These are phyloP conservation scores for Vachellia collinsii DNA, from an alignment of 306 rosid species.

Conservation along the genomic window DNA sequence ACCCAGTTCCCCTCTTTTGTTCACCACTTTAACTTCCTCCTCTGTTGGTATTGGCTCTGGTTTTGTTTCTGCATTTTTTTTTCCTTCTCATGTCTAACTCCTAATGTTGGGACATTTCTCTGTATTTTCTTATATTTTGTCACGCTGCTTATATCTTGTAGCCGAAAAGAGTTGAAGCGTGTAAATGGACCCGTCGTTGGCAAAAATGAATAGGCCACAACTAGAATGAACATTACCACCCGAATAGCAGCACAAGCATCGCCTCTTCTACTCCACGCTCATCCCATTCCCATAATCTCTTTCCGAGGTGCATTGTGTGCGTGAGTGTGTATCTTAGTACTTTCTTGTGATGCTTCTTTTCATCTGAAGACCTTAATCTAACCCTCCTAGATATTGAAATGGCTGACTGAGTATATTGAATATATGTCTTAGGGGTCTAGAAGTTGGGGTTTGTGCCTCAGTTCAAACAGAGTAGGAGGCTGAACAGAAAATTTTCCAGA, in stretches of 20 bases:
- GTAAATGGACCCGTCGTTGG: constrained; percentile 4
- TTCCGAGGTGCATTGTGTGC: constrained; percentile 39
- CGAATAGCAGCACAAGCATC: constrained; percentile 32
- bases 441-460: constrained; percentile 16
- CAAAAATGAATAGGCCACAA: background rate
- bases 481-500: constrained; percentile 26
- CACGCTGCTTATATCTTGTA: background rate
- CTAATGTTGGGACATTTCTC: background rate
- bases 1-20: too few species aligned
- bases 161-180: background rate
- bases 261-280: constrained; percentile 44
- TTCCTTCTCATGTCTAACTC: too few species aligned
- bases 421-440: constrained; percentile 46
- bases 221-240: constrained; percentile 28
- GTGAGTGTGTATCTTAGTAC: too few species aligned
- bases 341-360: too few species aligned
- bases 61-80: too few species aligned
- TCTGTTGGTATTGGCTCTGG: too few species aligned
- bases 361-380: background rate
- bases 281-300: constrained; percentile 11
- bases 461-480: constrained; percentile 12
- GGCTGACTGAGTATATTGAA: constrained; percentile 7
- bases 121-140: background rate
- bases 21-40: too few species aligned
- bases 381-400: background rate